phyloP scores from a whole-genome alignment of 306 rosid genomes.

The Pyrus betulifolia region DNA sequence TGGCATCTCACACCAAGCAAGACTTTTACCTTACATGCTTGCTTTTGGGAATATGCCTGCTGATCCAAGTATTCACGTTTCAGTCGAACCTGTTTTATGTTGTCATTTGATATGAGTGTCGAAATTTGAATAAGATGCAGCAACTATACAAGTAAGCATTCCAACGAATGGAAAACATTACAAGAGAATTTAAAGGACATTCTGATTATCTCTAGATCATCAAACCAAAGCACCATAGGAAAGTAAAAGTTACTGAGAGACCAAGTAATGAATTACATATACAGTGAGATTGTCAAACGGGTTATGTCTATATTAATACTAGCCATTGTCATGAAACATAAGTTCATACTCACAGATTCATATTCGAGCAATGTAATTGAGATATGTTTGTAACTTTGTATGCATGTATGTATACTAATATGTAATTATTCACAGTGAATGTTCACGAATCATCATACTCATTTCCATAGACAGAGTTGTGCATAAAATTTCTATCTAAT shows the following conservation, averaged over 20 bases:
- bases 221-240: background rate
- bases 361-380: background rate
- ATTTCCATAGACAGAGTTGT: background rate
- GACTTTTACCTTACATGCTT: slow-evolving; percentile 40
- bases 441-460: background rate
- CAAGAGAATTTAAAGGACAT: background rate
- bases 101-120: slow-evolving; percentile 16
- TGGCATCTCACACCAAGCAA: slow-evolving; percentile 12
- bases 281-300: background rate
- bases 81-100: slow-evolving; percentile 64
- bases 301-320: background rate
- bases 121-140: background rate
- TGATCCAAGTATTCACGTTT: slow-evolving; percentile 83
- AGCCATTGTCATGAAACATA: background rate
- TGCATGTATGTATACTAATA: background rate
- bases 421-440: background rate
- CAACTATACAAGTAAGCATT: slow-evolving; percentile 6
- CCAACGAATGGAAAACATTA: background rate
- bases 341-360: background rate
- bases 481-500: background rate
- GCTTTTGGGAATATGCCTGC: slow-evolving; percentile 42
- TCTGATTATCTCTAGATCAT: background rate
- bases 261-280: background rate
- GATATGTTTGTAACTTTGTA: background rate
- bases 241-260: background rate